These are phyloP conservation scores for Mycena floridula DNA, from an alignment of 768 basidiomycete species.

Conservation along the genomic window DNA sequence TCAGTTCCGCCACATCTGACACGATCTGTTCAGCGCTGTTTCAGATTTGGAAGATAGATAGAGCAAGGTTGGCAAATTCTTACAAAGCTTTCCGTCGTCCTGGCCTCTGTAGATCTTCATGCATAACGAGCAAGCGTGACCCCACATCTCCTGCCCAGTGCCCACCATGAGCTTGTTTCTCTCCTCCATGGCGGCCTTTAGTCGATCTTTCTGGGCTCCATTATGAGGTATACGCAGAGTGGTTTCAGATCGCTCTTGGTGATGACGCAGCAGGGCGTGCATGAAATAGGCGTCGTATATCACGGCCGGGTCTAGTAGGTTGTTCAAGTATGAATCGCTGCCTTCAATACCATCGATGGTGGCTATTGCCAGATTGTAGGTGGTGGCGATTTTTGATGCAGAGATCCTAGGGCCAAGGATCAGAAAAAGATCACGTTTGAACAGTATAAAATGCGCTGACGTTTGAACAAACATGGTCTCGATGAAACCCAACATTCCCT, in stretches of 20 bases:
- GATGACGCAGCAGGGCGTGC: background rate
- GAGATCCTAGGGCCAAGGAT: too few species aligned
- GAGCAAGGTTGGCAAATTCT: too few species aligned
- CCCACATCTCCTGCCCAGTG: background rate
- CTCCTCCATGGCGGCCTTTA: background rate
- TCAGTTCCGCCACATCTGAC: background rate
- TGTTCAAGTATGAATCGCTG: too few species aligned
- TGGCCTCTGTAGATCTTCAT: background rate
- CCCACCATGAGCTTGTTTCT: background rate
- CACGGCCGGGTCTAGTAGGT: background rate
- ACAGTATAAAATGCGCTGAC: too few species aligned
- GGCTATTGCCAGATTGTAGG: too few species aligned
- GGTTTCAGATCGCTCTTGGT: background rate
- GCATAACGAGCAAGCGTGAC: background rate
- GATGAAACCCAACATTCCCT: too few species aligned
- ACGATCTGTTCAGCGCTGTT: background rate
- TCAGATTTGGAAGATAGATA: background rate
- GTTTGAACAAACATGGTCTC: too few species aligned
- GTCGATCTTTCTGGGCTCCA: background rate
- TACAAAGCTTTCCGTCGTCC: background rate
- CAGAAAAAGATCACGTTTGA: too few species aligned
- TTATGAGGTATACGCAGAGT: background rate
- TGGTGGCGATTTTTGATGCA: too few species aligned
- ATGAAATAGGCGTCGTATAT: background rate
- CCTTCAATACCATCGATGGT: too few species aligned